A percentile compares a stretch with the other conserved stretches of the same genome.
phyloP scores from a whole-genome alignment of 805 yeast genomes.

The Clavispora asparagi region DNA sequence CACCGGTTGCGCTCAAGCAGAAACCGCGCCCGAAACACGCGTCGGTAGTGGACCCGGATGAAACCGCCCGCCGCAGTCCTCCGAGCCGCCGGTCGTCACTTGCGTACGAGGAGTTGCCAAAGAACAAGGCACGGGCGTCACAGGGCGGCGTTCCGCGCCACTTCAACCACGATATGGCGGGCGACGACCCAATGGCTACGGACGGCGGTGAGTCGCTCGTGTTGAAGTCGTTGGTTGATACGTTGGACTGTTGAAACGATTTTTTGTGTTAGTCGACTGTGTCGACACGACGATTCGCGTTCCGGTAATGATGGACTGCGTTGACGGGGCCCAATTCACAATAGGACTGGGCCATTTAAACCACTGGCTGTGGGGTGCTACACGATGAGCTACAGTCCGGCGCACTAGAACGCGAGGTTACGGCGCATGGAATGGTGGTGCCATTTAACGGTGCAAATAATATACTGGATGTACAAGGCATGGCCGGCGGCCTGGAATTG shows the following conservation, averaged over 20 bases:
- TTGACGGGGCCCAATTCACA: too few relatives aligned
- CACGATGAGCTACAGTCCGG: too few relatives aligned
- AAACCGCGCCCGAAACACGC: neutral
- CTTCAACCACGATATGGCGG: neutral
- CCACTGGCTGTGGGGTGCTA: too few relatives aligned
- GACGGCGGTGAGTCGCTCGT: constrained; percentile 23
- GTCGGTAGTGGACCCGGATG: neutral
- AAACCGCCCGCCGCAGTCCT: neutral
- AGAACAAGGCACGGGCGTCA: neutral
- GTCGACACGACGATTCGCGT: too few relatives aligned
- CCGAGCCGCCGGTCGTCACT: neutral
- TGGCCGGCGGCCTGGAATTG: neutral
- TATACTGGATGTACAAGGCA: too few relatives aligned
- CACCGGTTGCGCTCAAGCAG: constrained; percentile 21
- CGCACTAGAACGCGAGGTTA: too few relatives aligned
- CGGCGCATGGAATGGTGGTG: too few relatives aligned
- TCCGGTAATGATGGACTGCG: too few relatives aligned
- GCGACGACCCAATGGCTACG: constrained; percentile 1
- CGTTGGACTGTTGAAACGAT: constrained; percentile 27
- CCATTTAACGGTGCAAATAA: too few relatives aligned
- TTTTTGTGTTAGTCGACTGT: too few relatives aligned
- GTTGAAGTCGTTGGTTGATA: constrained; percentile 37
- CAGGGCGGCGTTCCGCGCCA: constrained; percentile 4
- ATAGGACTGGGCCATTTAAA: too few relatives aligned
- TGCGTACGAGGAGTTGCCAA: neutral